Base-by-base conservation (phyloP, 305 asterid genomes). In the Fraxinus latifolia region DNA sequence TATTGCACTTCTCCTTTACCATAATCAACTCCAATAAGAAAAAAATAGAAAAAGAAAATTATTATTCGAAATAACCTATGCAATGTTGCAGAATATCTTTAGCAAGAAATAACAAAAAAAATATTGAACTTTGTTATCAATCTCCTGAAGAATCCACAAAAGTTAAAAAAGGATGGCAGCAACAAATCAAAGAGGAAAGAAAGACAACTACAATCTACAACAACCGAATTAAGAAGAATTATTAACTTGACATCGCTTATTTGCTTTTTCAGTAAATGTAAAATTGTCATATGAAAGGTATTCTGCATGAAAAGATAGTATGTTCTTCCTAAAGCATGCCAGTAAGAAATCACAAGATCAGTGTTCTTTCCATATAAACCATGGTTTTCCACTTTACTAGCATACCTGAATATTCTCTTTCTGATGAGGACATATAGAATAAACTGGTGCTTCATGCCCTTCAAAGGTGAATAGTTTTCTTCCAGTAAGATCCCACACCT, bases 371-470 rank as follows among this genome's bases (percentile, higher is more conserved):
- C 8, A 68, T 12, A 65, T 5, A 55, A 55, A 55, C 3, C 27
- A 55, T 5, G 14, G 31, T 19, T 21, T 60, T 9, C 29, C 5
- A 60, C 1, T 60, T 60, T 60, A 21, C 71, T 60, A 68, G 21
- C 32, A 27, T 76, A 89, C 94, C 90, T 89, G 94, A 83, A 89
- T 89, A 86, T 88, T 88, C 82, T 89, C 92, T 84, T 91, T 91
- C 73, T 85, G 85, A 73, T 91, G 94, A 72, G 94, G 92, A 82
- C 94, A 89, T 19, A 91, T 90, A 29, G 94, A 91, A 83, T 88
- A 91, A 79, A 91, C 94, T 74, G 94, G 92, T 77, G 94, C 92
- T 83, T 91, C 94, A 83, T 91, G 94, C 62, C 94, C 94, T 83
- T 91, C 92, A 70, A 91, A 91, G 58, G 84, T 90, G 79, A 84